Evolutionary conservation across 805 yeast genomes (phyloP), one percentile per base, ranked within the genome.

Genomic region (Pichia gijzeniarum): DNA sequence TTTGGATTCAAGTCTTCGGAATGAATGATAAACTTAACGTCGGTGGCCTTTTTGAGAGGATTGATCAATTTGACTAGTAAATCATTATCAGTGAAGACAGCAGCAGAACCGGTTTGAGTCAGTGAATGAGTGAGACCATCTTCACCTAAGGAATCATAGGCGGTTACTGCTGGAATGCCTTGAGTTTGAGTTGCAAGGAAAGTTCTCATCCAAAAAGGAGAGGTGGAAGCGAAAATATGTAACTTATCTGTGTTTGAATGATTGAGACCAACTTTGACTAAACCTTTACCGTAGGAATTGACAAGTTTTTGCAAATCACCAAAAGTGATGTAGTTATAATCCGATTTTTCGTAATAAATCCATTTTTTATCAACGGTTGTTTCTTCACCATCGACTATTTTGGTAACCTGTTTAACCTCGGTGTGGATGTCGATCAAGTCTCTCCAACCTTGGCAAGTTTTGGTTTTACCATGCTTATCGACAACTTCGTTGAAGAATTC

Each of bases 81-180:
- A 17, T 76, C 71, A 59, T 85, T 89, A 63, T 93, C 98, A 38
- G 95, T 85, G 66, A 84, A 88, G 48, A 93, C 72, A 19, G 82
- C 95, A 44, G 66, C 72, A 22, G 95, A 79, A 40, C 74, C 85
- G 4, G 98, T 88, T 68, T 90, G 86, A 35, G 76, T 73, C 59
- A 93, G 72, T 3, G 97, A 89, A 66, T 85, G 95, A 47, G 82
- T 83, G 59, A 90, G 74, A 20, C 96, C 96, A 32, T 75, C 74
- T 65, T 88, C 95, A 47, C 97, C 97, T 53, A 90, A 73, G 36
- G 96, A 88, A 64, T 90, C 97, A 65, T 93, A 93, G 33, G 99
- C 98, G 14, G 99, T 93, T 35, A 89, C 98, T 47, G 85, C 75
- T 20, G 98, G 85, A 49, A 93, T 82, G 41, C 76, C 68, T 65